Percentiles rank a stretch among this genome's conserved stretches.
Evolutionary conservation across 352 stramenopile species (phyloP).

Genomic region (Elongisporangium prolatum): DNA sequence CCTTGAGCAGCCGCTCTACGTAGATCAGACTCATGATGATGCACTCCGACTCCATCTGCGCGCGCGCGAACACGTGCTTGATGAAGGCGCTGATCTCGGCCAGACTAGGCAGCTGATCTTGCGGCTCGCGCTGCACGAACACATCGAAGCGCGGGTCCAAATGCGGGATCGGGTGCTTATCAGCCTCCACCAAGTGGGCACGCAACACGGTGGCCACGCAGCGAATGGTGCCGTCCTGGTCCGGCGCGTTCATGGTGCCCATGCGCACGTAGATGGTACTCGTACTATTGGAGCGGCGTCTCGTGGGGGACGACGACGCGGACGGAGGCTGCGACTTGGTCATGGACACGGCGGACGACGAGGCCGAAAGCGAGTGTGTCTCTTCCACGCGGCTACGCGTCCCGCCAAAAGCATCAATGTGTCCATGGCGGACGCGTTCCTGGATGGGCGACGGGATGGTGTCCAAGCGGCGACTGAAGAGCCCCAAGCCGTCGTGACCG

Average conservation of each 20-base stretch:
- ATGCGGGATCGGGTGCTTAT: conserved; percentile 37
- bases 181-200: conserved; percentile 92
- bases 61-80: conserved; percentile 88
- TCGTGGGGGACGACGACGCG: conserved; percentile 12
- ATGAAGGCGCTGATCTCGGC: conserved; percentile 92
- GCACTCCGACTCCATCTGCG: conserved; percentile 94
- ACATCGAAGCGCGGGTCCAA: conserved; percentile 58
- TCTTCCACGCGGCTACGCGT: background rate
- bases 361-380: background rate
- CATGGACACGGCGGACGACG: conserved; percentile 5
- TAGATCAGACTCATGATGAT: conserved; percentile 99
- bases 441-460: conserved; percentile 59
- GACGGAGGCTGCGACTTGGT: background rate
- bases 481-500: conserved; percentile 1
- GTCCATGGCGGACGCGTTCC: conserved; percentile 54
- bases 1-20: conserved; percentile 94
- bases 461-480: conserved; percentile 16
- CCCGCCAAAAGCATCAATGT: background rate
- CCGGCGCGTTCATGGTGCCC: conserved; percentile 93
- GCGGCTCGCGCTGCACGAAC: conserved; percentile 52
- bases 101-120: conserved; percentile 69
- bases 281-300: conserved; percentile 93
- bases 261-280: conserved; percentile 91
- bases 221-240: conserved; percentile 94
- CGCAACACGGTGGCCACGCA: conserved; percentile 95